Conservation (phyloP, 2,329 filamentous ascomycete species). For the Lachnellula cervina region DNA sequence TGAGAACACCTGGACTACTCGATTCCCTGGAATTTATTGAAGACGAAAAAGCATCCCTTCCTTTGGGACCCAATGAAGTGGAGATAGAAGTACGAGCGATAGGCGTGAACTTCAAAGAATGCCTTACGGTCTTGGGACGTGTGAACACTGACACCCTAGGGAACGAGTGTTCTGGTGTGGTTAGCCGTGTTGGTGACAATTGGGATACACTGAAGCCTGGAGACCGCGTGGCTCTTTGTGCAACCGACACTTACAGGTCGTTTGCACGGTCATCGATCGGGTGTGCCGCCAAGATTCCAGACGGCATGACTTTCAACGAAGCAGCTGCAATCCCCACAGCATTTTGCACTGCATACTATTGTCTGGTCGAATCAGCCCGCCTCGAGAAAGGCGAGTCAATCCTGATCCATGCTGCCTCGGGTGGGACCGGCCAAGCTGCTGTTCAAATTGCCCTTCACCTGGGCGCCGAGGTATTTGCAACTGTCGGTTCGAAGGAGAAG, state of each 20-base stretch:
- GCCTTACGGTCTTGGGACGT: slow-evolving; percentile 18
- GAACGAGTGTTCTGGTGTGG: slow-evolving; percentile 29
- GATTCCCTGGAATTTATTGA: slow-evolving; percentile 12
- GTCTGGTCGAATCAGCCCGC: neutral
- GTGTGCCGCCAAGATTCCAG: neutral
- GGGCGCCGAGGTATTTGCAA: neutral
- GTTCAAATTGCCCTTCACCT: neutral
- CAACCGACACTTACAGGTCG: neutral
- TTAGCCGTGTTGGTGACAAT: slow-evolving; percentile 21
- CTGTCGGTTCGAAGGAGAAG: neutral
- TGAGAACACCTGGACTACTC: slow-evolving; percentile 1
- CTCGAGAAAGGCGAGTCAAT: neutral
- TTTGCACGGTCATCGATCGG: neutral
- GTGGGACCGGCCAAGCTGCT: neutral
- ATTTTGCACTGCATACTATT: neutral
- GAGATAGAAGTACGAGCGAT: slow-evolving; percentile 7
- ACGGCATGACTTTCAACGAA: neutral
- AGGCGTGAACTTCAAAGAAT: slow-evolving; percentile 20
- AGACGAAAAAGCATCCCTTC: slow-evolving; percentile 10
- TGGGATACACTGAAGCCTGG: neutral
- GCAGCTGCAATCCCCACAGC: neutral
- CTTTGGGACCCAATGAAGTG: slow-evolving; percentile 1
- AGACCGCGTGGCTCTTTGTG: neutral
- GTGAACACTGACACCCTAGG: slow-evolving; percentile 17
- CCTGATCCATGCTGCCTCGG: neutral